These are phyloP conservation scores for Chytriomyces confervae DNA, from an alignment of 192 early-diverging fungal genomes.

Conservation along the genomic window DNA sequence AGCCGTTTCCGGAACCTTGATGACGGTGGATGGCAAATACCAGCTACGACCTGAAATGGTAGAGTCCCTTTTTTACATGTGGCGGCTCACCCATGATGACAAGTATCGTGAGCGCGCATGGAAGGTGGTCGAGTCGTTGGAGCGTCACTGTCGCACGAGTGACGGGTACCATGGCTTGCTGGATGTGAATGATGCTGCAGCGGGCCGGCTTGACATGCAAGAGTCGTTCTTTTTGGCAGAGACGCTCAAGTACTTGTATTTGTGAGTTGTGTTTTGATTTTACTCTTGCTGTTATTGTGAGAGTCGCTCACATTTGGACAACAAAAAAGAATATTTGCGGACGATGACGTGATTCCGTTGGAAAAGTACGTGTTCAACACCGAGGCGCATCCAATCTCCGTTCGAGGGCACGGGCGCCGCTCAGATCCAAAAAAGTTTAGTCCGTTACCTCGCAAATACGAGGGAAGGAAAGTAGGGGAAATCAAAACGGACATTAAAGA, in stretches of 20 bases:
- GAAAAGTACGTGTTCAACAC: constrained; percentile 69
- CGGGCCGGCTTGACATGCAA: constrained; percentile 7
- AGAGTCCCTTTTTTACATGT: constrained; percentile 63
- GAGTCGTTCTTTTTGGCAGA: constrained; percentile 87
- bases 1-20: constrained; percentile 40
- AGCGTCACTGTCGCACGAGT: constrained; percentile 13
- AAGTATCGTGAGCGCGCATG: constrained; percentile 57
- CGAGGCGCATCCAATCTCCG: constrained; percentile 75
- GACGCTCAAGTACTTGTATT: constrained; percentile 93
- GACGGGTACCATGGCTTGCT: constrained; percentile 18
- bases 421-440: not conserved
- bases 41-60: constrained; percentile 47
- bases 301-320: not conserved
- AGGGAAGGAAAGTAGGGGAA: not conserved
- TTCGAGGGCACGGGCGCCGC: constrained; percentile 20
- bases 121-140: constrained; percentile 34
- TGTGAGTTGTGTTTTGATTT: constrained; percentile 39
- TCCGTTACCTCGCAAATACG: not conserved
- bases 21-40: constrained; percentile 18
- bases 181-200: not conserved
- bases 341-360: constrained; percentile 31
- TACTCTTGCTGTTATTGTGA: not conserved
- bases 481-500: no score
- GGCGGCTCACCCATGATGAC: constrained; percentile 55
- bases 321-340: constrained; percentile 25